Base-by-base conservation (phyloP, 495 filamentous ascomycete species). In the Xylaria telfairii region DNA sequence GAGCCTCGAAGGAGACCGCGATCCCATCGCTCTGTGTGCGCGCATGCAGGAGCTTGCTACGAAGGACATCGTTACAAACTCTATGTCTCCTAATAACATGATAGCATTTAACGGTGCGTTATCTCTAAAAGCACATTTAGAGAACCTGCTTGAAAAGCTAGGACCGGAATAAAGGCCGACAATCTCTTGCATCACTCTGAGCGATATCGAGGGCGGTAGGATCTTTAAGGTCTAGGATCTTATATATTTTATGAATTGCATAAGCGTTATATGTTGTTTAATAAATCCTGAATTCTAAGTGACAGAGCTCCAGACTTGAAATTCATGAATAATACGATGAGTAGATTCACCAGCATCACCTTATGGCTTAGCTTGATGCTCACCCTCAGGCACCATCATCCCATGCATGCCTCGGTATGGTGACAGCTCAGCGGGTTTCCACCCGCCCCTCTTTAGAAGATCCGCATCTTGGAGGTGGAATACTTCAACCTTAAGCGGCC, bases 401-500 rank as follows among this genome's bases (percentile, higher is more conserved):
- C 92, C 92, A 76, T 95, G 92, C 75, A 87, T 79, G 0, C 92
- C 92, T 30, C 75, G 82, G 72, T 95, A 96, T 17, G 78, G 79
- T 2, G 89, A 85, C 10, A 79, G 71, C 62, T 87, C 79, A 0
- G 90, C 86, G 51, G 84, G 78, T 70, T 82, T 87, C 92, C 92
- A 94, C 0, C 83, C 88, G 6, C 83, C 73, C 9, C 51, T 76
- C 66, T 91, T 74, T 19, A 89, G 75, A 1, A 88, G 76, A 37
- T 76, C 76, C 15, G 75, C 70, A 70, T 91, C 87, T 26, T 79
- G 78, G 19, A 94, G 78, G 60, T 85, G 83, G 73, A 87, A 94
- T 3, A 94, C 87, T 67, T 92, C 88, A 13, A 94, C 89, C 17
- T 88, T 88, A 10, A 94, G 81, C 1, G 91, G 91, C n/a, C 92